Evolutionary conservation across 1,284 basidiomycete species (phyloP).

Genomic region (Pascua sp.): DNA sequence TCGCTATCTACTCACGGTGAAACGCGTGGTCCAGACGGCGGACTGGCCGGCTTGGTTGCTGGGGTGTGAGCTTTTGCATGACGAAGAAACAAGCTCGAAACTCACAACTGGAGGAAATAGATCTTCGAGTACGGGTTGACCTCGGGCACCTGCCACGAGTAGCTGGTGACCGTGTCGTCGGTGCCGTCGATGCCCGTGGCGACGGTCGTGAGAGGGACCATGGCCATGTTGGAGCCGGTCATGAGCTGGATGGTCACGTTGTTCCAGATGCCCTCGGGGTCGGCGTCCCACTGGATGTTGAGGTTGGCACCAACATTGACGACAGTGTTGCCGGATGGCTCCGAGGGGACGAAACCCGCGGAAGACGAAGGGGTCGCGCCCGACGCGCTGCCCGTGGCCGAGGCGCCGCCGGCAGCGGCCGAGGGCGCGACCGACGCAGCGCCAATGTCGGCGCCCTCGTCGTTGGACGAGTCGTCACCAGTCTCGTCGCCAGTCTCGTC

Average conservation of each 20-base stretch:
- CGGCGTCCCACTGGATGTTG: constrained; percentile 42
- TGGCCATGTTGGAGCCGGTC: constrained; percentile 43
- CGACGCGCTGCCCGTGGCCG: background rate
- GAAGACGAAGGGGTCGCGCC: background rate
- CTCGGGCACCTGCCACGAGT: constrained; percentile 34
- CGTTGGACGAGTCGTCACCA: background rate
- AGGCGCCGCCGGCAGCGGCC: background rate
- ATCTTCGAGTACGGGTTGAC: constrained; percentile 49
- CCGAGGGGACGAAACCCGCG: constrained; percentile 45
- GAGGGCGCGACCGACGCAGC: background rate
- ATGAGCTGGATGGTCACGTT: constrained; percentile 46
- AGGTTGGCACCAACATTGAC: constrained; percentile 39
- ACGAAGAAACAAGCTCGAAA: background rate
- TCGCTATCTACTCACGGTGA: constrained; percentile 34
- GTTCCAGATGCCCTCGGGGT: constrained; percentile 48
- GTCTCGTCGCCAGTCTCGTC: background rate
- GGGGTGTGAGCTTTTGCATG: constrained; percentile 3
- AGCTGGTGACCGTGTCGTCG: constrained; percentile 25
- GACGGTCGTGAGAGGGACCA: constrained; percentile 26
- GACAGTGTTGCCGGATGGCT: constrained; percentile 39
- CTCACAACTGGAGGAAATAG: constrained; percentile 51
- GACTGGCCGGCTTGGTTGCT: constrained; percentile 30
- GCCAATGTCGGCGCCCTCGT: background rate
- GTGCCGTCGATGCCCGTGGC: constrained; percentile 40
- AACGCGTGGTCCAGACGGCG: constrained; percentile 47